phyloP scores from a whole-genome alignment of 352 stramenopile genomes.

The Globisporangium yorkense region DNA sequence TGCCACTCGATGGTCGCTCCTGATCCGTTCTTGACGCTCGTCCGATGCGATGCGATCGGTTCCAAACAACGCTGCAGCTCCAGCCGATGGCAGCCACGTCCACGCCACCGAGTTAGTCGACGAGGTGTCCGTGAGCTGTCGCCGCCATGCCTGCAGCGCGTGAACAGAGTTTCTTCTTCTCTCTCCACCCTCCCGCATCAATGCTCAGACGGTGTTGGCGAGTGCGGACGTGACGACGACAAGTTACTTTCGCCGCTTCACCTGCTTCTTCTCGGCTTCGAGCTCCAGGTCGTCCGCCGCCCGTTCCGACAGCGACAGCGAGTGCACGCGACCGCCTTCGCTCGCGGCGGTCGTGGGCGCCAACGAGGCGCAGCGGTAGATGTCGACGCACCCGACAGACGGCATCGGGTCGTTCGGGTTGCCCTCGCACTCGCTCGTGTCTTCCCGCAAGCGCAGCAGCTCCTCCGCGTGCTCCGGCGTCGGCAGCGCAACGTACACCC shows the following conservation, averaged over 20 bases:
- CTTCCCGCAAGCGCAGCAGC: conserved; percentile 29
- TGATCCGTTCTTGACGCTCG: neutral
- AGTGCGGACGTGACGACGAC: too few relatives aligned
- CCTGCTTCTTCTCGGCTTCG: conserved; percentile 7
- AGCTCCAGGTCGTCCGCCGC: conserved; percentile 1
- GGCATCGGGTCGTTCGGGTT: conserved; percentile 45
- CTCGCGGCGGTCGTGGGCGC: neutral
- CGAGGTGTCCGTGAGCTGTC: too few relatives aligned
- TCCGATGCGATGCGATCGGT: neutral
- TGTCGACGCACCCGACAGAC: conserved; percentile 55
- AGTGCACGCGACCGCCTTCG: neutral
- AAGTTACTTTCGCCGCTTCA: conserved; percentile 4
- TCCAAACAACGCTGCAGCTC: neutral
- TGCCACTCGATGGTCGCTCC: neutral
- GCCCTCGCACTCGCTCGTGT: conserved; percentile 28
- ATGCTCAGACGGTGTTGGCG: too few relatives aligned
- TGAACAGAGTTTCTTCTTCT: neutral
- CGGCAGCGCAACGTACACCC: conserved; percentile 47
- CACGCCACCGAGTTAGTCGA: too few relatives aligned
- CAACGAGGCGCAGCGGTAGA: conserved; percentile 30
- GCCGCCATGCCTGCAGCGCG: neutral
- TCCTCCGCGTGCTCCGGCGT: conserved; percentile 25
- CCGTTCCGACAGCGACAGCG: neutral
- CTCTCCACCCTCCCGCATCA: too few relatives aligned
- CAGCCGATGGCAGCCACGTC: too few relatives aligned